Evolutionary conservation across 441 rosid species (phyloP), one percentile per base, ranked within the genome.

Genomic region (Eruca vesicaria): DNA sequence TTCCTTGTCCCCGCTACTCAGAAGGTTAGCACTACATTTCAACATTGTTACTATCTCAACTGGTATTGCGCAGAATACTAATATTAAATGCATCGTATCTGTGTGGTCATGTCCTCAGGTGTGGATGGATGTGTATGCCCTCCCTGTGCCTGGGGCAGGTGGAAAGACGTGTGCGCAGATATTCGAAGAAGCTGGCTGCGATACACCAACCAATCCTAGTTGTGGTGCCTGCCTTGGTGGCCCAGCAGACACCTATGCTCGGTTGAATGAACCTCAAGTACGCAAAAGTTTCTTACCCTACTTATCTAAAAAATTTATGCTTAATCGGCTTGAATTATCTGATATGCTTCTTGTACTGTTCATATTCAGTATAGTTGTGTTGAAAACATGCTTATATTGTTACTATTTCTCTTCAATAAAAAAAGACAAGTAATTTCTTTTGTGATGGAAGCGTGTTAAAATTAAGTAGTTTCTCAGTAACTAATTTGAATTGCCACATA

Each of bases 151-250:
- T 1, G 97, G 98, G 75, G 77, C 99, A 57, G 97, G 95, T 74
- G 99, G 98, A 33, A 95, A 93, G 82, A 95, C 99, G 5, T 91
- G 96, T 81, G 90, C 98, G 10, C 95, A 91, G 89, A 93, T 95
- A 79, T 95, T 95, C 18, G 97, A 93, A 85, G 98, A 90, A 84
- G 98, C 95, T 60, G 99, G 97, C 21, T 95, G 99, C 43, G 99
- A 95, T 83, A 88, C 97, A 5, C 99, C 98, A 63, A 81, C 97
- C 14, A 95, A 93, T 82, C 98, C 99, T 73, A 86, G 92, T 78
- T 95, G 99, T 74, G 99, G 95, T 72, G 99, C 99, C 56, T 95
- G 99, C 80, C 84, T 95, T 90, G 99, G 99, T 76, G 98, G 99
- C 71, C 99, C 99, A 28, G 70, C 80, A 73, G 99, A 95, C 79